Conservation (phyloP, 2,329 filamentous ascomycete species). For the Parastagonospora nodorum region DNA sequence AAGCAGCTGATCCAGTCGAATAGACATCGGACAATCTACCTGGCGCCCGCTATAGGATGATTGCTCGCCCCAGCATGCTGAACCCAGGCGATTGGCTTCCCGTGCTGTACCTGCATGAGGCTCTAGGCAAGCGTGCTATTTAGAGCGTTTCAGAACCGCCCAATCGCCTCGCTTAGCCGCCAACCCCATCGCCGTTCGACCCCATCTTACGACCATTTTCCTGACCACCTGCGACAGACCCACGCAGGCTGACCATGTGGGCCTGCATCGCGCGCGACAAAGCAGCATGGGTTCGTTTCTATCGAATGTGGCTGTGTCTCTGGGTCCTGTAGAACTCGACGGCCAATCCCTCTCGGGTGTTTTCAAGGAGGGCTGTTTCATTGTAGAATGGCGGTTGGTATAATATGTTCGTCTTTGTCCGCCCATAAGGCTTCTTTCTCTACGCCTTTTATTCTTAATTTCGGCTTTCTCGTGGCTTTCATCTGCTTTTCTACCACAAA, state of each 20-base stretch:
- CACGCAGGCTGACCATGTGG: slow-evolving; percentile 18
- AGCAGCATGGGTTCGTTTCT: slow-evolving; percentile 23
- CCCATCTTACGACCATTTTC: slow-evolving; percentile 18
- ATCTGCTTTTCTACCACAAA: slow-evolving; percentile 31
- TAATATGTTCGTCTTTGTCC: slow-evolving; percentile 36
- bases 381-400: slow-evolving; percentile 14
- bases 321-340: slow-evolving; percentile 13
- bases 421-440: slow-evolving; percentile 8
- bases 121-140: slow-evolving; percentile 20
- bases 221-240: slow-evolving; percentile 18
- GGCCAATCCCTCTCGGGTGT: slow-evolving; percentile 24
- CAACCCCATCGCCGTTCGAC: slow-evolving; percentile 18
- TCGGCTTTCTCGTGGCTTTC: slow-evolving; percentile 22
- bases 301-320: slow-evolving; percentile 34
- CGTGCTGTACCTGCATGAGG: slow-evolving; percentile 28
- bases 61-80: slow-evolving; percentile 9
- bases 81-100: slow-evolving; percentile 14
- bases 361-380: slow-evolving; percentile 30
- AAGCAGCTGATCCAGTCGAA: slow-evolving; percentile 9
- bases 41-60: slow-evolving; percentile 15
- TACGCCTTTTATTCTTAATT: slow-evolving; percentile 21
- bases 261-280: slow-evolving; percentile 40
- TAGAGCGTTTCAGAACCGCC: slow-evolving; percentile 40
- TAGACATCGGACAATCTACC: slow-evolving; percentile 12
- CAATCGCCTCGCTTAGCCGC: slow-evolving; percentile 22